phyloP scores from a whole-genome alignment of 2,329 filamentous ascomycete genomes.

The Incumbomyces delicatus region DNA sequence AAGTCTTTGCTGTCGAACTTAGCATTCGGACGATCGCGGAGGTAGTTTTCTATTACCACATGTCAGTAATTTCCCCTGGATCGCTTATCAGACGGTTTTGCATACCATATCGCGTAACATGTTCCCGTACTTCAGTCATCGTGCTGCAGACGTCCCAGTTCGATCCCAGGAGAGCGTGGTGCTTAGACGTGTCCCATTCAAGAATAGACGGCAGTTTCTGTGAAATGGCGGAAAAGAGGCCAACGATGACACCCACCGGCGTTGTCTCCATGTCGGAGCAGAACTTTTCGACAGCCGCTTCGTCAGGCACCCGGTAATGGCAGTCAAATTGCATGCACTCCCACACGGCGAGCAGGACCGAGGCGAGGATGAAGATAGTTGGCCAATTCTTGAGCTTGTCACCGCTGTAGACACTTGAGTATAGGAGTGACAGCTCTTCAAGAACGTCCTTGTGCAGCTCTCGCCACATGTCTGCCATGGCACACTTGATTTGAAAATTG shows the following conservation, averaged over 20 bases:
- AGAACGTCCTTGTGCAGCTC: conserved; percentile 93
- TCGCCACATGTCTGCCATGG: conserved; percentile 95
- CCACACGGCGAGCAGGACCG: conserved; percentile 88
- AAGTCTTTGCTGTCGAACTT: conserved; percentile 89
- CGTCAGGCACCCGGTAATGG: conserved; percentile 85
- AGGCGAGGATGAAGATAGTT: conserved; percentile 94
- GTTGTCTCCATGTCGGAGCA: conserved; percentile 94
- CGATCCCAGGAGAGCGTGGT: conserved; percentile 82
- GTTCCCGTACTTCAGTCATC: conserved; percentile 88
- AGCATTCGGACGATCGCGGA: conserved; percentile 66
- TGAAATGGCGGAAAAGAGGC: conserved; percentile 93
- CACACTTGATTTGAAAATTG: conserved; percentile 98
- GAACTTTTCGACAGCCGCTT: conserved; percentile 80
- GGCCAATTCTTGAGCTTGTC: conserved; percentile 99
- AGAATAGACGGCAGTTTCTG: conserved; percentile 88
- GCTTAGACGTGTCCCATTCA: conserved; percentile 88
- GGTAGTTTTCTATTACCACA: conserved; percentile 66
- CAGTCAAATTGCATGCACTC: conserved; percentile 99
- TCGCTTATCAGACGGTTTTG: conserved; percentile 11
- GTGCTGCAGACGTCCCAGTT: conserved; percentile 88
- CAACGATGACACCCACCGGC: conserved; percentile 90
- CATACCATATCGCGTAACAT: conserved; percentile 90
- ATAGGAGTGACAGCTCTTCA: conserved; percentile 82
- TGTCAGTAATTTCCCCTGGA: conserved; percentile 25
- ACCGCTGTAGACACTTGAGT: conserved; percentile 95